phyloP scores from a whole-genome alignment of 768 basidiomycete species.

The Gelatoporia subvermispora region DNA sequence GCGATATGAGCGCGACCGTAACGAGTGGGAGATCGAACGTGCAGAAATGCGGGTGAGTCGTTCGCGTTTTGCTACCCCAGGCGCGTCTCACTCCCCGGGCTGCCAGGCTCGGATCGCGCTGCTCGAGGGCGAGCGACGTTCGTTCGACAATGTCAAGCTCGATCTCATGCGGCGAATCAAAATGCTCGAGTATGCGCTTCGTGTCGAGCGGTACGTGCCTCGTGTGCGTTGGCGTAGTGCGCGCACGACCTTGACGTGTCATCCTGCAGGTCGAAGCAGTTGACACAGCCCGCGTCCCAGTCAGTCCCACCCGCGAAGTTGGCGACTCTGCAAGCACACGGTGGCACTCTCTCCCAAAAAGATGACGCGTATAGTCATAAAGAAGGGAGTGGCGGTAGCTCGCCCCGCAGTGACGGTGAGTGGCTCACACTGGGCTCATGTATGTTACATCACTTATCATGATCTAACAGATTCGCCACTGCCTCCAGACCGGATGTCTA shows the following conservation, averaged over 20 bases:
- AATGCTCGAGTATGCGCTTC: slow-evolving; percentile 97
- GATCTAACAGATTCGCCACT: slow-evolving; percentile 61
- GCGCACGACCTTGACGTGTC: slow-evolving; percentile 32
- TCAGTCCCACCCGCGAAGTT: slow-evolving; percentile 65
- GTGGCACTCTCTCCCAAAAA: slow-evolving; percentile 48
- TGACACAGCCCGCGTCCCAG: slow-evolving; percentile 53
- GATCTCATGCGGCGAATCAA: slow-evolving; percentile 96
- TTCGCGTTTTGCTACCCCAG: not conserved
- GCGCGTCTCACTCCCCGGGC: slow-evolving; percentile 1
- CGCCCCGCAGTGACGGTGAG: slow-evolving; percentile 80
- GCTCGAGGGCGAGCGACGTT: slow-evolving; percentile 93
- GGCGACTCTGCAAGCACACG: slow-evolving; percentile 52
- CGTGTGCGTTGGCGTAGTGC: slow-evolving; percentile 6
- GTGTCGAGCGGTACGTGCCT: slow-evolving; percentile 84
- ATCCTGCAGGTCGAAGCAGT: slow-evolving; percentile 69
- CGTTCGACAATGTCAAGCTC: slow-evolving; percentile 94
- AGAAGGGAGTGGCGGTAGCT: slow-evolving; percentile 76
- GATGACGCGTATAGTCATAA: slow-evolving; percentile 72
- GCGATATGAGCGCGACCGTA: slow-evolving; percentile 94
- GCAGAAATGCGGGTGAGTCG: slow-evolving; percentile 94
- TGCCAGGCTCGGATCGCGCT: slow-evolving; percentile 92
- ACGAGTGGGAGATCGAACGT: slow-evolving; percentile 99
- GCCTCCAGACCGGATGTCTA: slow-evolving; percentile 51
- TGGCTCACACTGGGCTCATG: slow-evolving; percentile 8
- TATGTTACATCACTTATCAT: slow-evolving; percentile 10